These are phyloP conservation scores for Pseudogymnoascus pannorum DNA, from an alignment of 2,329 filamentous ascomycete genomes.

Conservation along the genomic window DNA sequence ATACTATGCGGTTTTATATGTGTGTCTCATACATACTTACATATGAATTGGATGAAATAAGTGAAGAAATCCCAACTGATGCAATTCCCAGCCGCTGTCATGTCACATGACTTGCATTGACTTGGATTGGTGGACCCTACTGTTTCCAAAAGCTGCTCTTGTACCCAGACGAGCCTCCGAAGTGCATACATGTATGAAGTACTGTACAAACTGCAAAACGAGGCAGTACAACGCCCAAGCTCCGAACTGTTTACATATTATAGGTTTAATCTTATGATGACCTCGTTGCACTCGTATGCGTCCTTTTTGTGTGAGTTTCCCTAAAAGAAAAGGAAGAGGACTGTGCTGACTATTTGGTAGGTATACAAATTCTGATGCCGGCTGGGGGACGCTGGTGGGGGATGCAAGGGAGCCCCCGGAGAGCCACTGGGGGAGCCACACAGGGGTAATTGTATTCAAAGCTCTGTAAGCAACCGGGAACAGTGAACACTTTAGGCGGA, in stretches of 20 bases:
- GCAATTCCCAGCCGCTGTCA: not conserved
- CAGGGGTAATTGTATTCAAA: not conserved
- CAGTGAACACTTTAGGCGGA: not conserved
- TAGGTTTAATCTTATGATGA: not conserved
- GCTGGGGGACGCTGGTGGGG: not conserved
- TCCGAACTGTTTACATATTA: not conserved
- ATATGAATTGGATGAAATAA: not conserved
- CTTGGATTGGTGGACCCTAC: not conserved
- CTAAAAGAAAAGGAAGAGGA: not conserved
- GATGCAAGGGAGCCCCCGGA: not conserved
- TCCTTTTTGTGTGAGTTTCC: not conserved
- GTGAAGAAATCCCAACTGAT: not conserved
- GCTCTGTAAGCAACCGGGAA: not conserved
- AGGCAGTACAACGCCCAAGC: not conserved
- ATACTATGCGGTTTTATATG: not conserved
- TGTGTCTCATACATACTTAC: not conserved
- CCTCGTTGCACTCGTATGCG: conserved; percentile 1
- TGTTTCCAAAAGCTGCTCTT: not conserved
- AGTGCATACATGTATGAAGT: not conserved
- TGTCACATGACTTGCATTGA: not conserved
- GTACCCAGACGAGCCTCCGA: not conserved
- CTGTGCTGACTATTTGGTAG: not conserved
- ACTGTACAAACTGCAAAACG: not conserved
- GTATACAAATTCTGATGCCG: not conserved
- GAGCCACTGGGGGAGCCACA: not conserved